Percentiles rank a stretch among this genome's conserved stretches.
Conservation (phyloP, 768 basidiomycete genomes). For the Tremella yokohamensis region DNA sequence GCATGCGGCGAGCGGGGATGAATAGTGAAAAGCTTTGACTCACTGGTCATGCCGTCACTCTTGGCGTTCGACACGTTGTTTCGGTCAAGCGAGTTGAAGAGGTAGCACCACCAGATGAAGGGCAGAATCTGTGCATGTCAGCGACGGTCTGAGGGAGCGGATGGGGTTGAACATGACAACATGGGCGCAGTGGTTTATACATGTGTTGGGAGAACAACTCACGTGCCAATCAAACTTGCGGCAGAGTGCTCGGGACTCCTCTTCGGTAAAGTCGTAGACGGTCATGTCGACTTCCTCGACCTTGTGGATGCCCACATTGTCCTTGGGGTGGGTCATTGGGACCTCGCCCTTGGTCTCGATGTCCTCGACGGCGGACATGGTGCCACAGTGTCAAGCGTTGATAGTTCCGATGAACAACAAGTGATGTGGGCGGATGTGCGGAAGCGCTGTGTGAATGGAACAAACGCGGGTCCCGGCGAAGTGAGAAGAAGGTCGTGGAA, state of each 20-base stretch:
- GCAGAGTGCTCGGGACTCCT: constrained; percentile 14
- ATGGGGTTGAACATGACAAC: not conserved
- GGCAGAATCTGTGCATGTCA: constrained; percentile 7
- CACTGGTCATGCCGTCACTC: constrained; percentile 28
- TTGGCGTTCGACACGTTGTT: constrained; percentile 32
- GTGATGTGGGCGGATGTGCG: too few relatives aligned
- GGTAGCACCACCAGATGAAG: constrained; percentile 14
- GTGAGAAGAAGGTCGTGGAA: too few relatives aligned
- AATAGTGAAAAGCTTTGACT: not conserved
- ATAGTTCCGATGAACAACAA: too few relatives aligned
- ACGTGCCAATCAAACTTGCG: constrained; percentile 16
- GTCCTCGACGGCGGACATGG: not conserved
- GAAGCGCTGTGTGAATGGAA: too few relatives aligned
- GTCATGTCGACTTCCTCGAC: constrained; percentile 26
- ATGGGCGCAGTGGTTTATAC: too few relatives aligned
- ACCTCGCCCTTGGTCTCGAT: constrained; percentile 8
- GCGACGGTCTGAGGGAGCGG: not conserved
- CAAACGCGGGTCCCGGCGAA: too few relatives aligned
- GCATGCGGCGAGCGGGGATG: not conserved
- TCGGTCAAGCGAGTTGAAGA: constrained; percentile 19
- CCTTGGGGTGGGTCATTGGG: not conserved
- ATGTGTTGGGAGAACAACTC: too few relatives aligned
- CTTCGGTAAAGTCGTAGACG: constrained; percentile 20
- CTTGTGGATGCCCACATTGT: constrained; percentile 5
- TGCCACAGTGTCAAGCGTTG: too few relatives aligned